Base-by-base conservation (phyloP, 176 grass and related monocot genomes). In the Cenchrus americanus region DNA sequence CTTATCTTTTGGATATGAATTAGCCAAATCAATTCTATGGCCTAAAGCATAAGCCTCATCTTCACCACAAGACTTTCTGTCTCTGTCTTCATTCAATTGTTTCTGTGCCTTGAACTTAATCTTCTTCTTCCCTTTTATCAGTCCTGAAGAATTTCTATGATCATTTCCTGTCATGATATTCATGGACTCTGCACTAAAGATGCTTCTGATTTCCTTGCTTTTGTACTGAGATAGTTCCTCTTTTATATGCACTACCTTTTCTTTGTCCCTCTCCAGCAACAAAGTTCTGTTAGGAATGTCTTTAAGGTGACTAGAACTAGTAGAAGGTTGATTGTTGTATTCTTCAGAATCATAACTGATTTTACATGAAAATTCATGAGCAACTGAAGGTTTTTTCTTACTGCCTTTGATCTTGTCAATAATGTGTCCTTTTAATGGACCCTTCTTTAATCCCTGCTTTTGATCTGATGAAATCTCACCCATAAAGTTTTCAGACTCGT, bases 51-150 rank as follows among this genome's bases (percentile, higher is more conserved):
- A 34, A 54, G 17, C 27, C 34, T 57, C 66, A 46, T 83, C 53
- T 53, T 81, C 32, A 23, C 70, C 83, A 79, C 63, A 52, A 64
- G 83, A 84, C 78, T 91, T 86, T 62, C 55, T 82, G 68, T 69
- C 61, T 26, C 57, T 78, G 47, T 61, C 66, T 62, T 70, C 51
- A 57, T 44, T 82, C 26, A 53, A 75, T 23, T 85, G 67, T 80
- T 91, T 87, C 41, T 49, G 89, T 27, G 69, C 44, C 67, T 94
- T 94, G 54, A 84, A 57, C 79, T 85, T 94, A 47, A 84, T 14
- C 82, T 89, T 89, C 87, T 91, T 94, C 48, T 89, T 89, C 53
- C 70, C 78, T 68, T 89, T 87, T 67, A 59, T 49, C 26, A 78
- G 15, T 80, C 55, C 71, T 62, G 74, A 87, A 76, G 76, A 87